Percentiles rank a stretch among this genome's conserved stretches.
These are phyloP conservation scores for Cryptococcus sp. DNA, from an alignment of 1,284 basidiomycete genomes.

Conservation along the genomic window DNA sequence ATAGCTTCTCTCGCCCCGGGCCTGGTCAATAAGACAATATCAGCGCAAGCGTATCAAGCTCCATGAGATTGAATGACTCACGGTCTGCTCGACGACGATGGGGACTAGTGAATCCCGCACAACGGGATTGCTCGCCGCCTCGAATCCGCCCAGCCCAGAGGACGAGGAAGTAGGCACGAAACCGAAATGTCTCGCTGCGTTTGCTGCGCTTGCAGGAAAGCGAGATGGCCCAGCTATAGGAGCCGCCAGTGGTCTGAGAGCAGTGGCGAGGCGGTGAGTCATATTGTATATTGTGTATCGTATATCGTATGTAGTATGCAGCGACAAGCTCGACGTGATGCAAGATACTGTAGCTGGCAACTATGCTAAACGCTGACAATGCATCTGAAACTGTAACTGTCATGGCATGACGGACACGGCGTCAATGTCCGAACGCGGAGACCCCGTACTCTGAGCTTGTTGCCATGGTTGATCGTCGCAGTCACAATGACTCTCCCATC, in stretches of 20 bases:
- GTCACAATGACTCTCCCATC: no score
- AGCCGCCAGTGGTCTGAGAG: constrained; percentile 5
- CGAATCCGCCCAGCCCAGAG: constrained; percentile 13
- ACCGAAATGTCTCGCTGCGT: constrained; percentile 5
- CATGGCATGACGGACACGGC: no score
- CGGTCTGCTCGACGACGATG: constrained; percentile 90
- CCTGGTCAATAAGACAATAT: constrained; percentile 57
- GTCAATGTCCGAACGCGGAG: no score
- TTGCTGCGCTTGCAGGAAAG: constrained; percentile 1
- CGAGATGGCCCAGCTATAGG: constrained; percentile 27
- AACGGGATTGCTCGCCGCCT: constrained; percentile 32
- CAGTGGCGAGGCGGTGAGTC: constrained; percentile 5
- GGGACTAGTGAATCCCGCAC: constrained; percentile 64
- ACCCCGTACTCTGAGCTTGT: no score
- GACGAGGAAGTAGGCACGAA: constrained; percentile 3
- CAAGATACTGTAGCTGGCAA: no score
- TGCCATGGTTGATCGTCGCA: no score
- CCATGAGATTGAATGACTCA: constrained; percentile 47
- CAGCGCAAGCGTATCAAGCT: not conserved
- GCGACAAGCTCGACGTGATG: no score
- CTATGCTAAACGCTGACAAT: no score
- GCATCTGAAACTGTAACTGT: no score
- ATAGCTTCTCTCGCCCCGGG: constrained; percentile 87
- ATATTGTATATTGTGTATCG: not conserved
- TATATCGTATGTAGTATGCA: no score